Percentiles rank a stretch among this genome's conserved stretches.
These are phyloP conservation scores for Botrytis tulipae DNA, from an alignment of 2,329 filamentous ascomycete genomes.

Conservation along the genomic window DNA sequence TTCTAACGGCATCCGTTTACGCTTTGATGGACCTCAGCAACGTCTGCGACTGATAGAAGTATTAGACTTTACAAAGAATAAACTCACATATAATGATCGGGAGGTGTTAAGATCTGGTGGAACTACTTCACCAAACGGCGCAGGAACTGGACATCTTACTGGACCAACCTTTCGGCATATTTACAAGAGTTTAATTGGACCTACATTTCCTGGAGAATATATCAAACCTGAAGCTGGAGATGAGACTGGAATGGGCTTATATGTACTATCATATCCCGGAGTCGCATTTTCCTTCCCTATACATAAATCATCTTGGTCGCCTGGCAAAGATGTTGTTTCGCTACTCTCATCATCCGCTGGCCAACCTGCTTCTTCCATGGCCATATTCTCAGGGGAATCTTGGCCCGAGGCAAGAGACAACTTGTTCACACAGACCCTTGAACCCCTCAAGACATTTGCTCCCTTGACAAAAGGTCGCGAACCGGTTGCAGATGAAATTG, in stretches of 20 bases:
- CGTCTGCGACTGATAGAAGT: slow-evolving; percentile 88
- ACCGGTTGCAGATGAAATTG: slow-evolving; percentile 82
- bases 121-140: slow-evolving; percentile 39
- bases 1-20: slow-evolving; percentile 81
- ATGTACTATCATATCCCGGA: slow-evolving; percentile 91
- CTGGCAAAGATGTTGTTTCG: slow-evolving; percentile 77
- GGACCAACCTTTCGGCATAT: slow-evolving; percentile 85
- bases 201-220: slow-evolving; percentile 92
- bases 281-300: slow-evolving; percentile 91
- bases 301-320: slow-evolving; percentile 69
- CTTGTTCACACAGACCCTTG: slow-evolving; percentile 72
- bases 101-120: slow-evolving; percentile 68
- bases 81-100: slow-evolving; percentile 76
- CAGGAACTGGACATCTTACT: slow-evolving; percentile 37
- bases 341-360: slow-evolving; percentile 77
- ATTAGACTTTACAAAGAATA: slow-evolving; percentile 81
- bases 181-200: slow-evolving; percentile 89
- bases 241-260: slow-evolving; percentile 63
- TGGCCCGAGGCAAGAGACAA: slow-evolving; percentile 80
- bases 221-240: slow-evolving; percentile 59
- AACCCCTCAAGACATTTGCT: slow-evolving; percentile 70
- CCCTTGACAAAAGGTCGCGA: slow-evolving; percentile 72
- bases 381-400: slow-evolving; percentile 84
- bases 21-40: slow-evolving; percentile 93
- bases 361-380: slow-evolving; percentile 79